Percentiles rank a stretch among this genome's conserved stretches.
Conservation (phyloP, 306 rosid species). For the Aeschynomene evenia region DNA sequence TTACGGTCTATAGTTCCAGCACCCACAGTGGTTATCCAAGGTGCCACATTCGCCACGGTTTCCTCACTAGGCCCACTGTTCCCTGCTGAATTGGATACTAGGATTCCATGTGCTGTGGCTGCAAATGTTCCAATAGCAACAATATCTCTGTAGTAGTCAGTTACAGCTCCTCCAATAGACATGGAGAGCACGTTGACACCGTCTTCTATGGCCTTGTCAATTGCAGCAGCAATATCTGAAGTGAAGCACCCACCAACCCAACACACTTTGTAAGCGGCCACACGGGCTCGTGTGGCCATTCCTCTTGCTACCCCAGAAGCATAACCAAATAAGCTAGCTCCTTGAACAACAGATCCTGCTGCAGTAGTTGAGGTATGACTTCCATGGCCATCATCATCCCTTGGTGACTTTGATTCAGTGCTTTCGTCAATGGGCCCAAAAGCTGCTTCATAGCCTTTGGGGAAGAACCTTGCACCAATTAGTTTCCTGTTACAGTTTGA, state of each 20-base stretch:
- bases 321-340: constrained; percentile 73
- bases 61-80: constrained; percentile 61
- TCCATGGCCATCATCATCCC: constrained; percentile 92
- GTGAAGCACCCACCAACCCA: constrained; percentile 70
- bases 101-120: constrained; percentile 64
- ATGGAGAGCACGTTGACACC: constrained; percentile 74
- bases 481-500: constrained; percentile 77
- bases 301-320: constrained; percentile 90
- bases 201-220: constrained; percentile 80
- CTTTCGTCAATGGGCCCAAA: constrained; percentile 51
- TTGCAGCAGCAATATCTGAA: constrained; percentile 71
- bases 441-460: constrained; percentile 62
- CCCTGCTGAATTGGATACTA: constrained; percentile 84
- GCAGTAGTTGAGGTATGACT: constrained; percentile 91
- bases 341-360: constrained; percentile 65
- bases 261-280: constrained; percentile 82
- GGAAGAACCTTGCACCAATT: constrained; percentile 79
- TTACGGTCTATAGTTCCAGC: constrained; percentile 94
- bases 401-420: constrained; percentile 72
- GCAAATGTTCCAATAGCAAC: constrained; percentile 75
- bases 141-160: constrained; percentile 53
- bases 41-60: constrained; percentile 65
- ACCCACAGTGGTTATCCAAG: constrained; percentile 84
- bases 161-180: constrained; percentile 68
- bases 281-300: constrained; percentile 76